Evolutionary conservation across 1,284 basidiomycete genomes (phyloP).

Genomic region (Puccinia novopanici): DNA sequence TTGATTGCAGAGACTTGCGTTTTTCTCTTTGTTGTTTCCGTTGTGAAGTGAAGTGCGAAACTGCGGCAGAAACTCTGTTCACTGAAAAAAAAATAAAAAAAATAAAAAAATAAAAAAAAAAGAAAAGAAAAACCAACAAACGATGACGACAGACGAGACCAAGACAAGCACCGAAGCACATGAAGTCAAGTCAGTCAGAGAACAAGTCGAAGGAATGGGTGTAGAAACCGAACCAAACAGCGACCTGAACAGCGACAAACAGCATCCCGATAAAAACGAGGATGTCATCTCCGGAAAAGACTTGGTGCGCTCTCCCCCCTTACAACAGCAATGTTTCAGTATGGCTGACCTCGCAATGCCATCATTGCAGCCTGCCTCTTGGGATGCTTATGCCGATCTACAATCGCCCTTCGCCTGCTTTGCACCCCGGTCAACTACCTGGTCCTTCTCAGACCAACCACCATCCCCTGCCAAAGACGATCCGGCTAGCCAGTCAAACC

Average conservation of each 20-base stretch:
- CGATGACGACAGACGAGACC: no score
- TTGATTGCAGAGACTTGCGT: no score
- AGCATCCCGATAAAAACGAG: no score
- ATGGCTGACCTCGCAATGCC: not conserved
- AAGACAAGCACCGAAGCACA: conserved; percentile 13
- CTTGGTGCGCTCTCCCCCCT: not conserved
- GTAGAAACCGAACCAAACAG: conserved; percentile 25
- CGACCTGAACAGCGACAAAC: not conserved
- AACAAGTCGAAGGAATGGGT: conserved; percentile 50
- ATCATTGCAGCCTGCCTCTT: conserved; percentile 27
- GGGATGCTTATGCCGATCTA: conserved; percentile 34
- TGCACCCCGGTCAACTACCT: conserved; percentile 29
- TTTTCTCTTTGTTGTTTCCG: no score
- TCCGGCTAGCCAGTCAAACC: not conserved
- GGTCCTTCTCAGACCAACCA: not conserved
- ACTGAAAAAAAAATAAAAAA: no score
- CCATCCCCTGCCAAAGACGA: not conserved
- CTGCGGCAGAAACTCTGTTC: no score
- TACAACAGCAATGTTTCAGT: not conserved
- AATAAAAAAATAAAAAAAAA: no score
- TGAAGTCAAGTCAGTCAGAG: conserved; percentile 45
- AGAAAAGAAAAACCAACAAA: no score
- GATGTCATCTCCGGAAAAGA: conserved; percentile 16
- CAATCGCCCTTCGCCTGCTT: conserved; percentile 36
- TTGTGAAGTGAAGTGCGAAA: no score